phyloP scores from a whole-genome alignment of 2,329 filamentous ascomycete genomes.

The Fusarium miscanthi region DNA sequence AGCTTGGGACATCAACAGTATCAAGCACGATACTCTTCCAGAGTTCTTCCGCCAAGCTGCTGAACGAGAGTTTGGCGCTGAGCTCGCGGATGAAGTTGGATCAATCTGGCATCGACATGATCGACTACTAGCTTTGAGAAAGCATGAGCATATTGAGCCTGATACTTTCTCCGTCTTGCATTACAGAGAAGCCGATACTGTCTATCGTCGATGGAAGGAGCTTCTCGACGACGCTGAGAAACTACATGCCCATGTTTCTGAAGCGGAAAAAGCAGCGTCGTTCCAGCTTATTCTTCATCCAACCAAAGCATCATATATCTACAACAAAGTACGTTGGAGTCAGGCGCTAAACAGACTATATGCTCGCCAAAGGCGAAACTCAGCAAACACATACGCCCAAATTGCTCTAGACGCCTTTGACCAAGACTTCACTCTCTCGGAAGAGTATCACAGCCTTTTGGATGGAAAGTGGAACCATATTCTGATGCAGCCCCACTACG shows the following conservation, averaged over 20 bases:
- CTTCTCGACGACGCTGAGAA: constrained; percentile 56
- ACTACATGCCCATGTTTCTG: constrained; percentile 54
- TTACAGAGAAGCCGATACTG: constrained; percentile 65
- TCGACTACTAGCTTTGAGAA: constrained; percentile 58
- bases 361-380: constrained; percentile 63
- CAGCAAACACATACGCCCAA: constrained; percentile 60
- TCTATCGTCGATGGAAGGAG: constrained; percentile 61
- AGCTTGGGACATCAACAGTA: constrained; percentile 64
- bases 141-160: constrained; percentile 68
- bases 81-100: constrained; percentile 57
- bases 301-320: constrained; percentile 63
- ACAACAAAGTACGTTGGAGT: constrained; percentile 57
- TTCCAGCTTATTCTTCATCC: constrained; percentile 71
- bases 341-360: constrained; percentile 62
- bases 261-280: constrained; percentile 59
- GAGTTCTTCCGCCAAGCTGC: constrained; percentile 60
- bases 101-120: constrained; percentile 63
- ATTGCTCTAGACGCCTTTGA: constrained; percentile 62
- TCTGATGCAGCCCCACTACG: constrained; percentile 59
- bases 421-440: constrained; percentile 60
- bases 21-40: constrained; percentile 53
- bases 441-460: constrained; percentile 62
- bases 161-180: constrained; percentile 67
- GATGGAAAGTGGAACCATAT: constrained; percentile 68
- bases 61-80: constrained; percentile 59